These are phyloP conservation scores for Quercus mongolica DNA, from an alignment of 306 rosid species.

Conservation along the genomic window DNA sequence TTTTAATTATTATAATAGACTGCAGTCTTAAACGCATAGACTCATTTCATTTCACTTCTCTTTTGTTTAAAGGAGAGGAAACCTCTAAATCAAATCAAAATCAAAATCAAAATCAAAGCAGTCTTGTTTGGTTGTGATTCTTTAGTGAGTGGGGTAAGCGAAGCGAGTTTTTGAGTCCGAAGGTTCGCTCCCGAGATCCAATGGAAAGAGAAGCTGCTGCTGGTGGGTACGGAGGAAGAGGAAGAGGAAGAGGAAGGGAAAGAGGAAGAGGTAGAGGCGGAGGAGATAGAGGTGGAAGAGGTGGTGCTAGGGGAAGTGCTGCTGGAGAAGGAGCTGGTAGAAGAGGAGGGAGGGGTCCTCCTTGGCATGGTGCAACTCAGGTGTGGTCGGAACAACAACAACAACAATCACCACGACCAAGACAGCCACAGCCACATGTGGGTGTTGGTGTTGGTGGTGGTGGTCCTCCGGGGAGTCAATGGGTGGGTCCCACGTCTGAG, in stretches of 20 bases:
- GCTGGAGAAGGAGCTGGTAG: neutral
- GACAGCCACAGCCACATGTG: too few species aligned
- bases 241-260: neutral
- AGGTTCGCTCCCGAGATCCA: neutral
- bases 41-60: too few species aligned
- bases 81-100: too few species aligned
- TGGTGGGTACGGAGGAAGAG: neutral
- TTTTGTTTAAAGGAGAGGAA: too few species aligned
- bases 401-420: too few species aligned
- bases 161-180: too few species aligned
- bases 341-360: neutral
- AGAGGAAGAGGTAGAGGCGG: neutral
- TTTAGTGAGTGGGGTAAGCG: too few species aligned
- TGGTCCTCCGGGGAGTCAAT: neutral
- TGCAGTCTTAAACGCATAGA: too few species aligned
- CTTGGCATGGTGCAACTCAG: neutral
- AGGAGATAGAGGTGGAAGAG: constrained; percentile 1
- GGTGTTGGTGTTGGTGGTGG: too few species aligned
- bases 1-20: too few species aligned
- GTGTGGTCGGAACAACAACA: neutral
- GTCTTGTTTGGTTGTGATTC: too few species aligned
- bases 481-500: neutral
- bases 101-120: too few species aligned
- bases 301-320: neutral
- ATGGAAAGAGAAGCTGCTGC: constrained; percentile 12